Percentiles rank a stretch among this genome's conserved stretches.
phyloP scores from a whole-genome alignment of 2,329 filamentous ascomycete species.

The Colletotrichum plurivorum region DNA sequence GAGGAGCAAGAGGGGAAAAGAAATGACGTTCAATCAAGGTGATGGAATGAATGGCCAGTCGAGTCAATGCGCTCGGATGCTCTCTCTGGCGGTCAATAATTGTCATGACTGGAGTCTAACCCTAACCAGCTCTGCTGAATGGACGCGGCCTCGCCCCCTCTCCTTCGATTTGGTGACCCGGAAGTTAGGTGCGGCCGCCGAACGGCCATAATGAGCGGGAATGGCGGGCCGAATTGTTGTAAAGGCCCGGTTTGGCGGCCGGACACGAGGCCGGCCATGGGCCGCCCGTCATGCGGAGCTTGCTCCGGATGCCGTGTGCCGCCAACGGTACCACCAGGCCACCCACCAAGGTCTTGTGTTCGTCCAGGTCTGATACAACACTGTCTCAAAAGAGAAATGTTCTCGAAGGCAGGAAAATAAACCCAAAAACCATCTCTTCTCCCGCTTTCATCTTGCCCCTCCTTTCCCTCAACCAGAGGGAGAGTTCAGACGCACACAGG shows the following conservation, averaged over 20 bases:
- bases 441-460: not conserved
- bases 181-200: too few relatives aligned
- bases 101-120: not conserved
- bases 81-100: not conserved
- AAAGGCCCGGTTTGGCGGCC: too few relatives aligned
- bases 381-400: constrained; percentile 7
- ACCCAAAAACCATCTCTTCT: constrained; percentile 13
- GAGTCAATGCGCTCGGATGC: constrained; percentile 2
- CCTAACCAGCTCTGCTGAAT: too few relatives aligned
- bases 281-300: too few relatives aligned
- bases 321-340: not conserved
- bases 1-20: constrained; percentile 3
- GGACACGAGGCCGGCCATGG: too few relatives aligned
- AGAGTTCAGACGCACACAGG: constrained; percentile 29
- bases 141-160: too few relatives aligned
- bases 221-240: too few relatives aligned
- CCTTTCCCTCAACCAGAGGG: not conserved
- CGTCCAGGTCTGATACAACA: not conserved
- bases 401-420: constrained; percentile 15
- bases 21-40: constrained; percentile 21
- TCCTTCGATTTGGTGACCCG: too few relatives aligned
- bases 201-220: too few relatives aligned
- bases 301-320: too few relatives aligned
- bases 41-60: constrained; percentile 21
- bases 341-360: not conserved